A percentile compares a stretch with the other conserved stretches of the same genome.
These are phyloP conservation scores for Orbilia brochopaga DNA, from an alignment of 2,329 filamentous ascomycete species.

Conservation along the genomic window DNA sequence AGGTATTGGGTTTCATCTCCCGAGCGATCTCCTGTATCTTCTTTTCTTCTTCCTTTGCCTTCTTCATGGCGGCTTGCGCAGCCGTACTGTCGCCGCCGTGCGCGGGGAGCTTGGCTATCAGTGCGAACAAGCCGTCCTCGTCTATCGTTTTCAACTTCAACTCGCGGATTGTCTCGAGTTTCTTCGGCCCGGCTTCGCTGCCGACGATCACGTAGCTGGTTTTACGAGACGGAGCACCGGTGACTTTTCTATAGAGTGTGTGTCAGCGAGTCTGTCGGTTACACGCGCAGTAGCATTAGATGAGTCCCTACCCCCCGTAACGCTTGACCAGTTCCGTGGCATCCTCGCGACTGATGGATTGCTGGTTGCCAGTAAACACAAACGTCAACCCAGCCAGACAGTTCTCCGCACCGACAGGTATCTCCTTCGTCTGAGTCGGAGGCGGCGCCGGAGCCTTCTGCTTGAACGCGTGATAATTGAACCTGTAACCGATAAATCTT, in stretches of 20 bases:
- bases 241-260: conserved; percentile 70
- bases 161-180: conserved; percentile 82
- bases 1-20: conserved; percentile 70
- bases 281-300: neutral
- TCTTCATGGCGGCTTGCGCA: conserved; percentile 81
- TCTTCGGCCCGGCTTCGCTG: conserved; percentile 88
- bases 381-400: conserved; percentile 89
- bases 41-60: conserved; percentile 81
- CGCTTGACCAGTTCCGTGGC: conserved; percentile 85
- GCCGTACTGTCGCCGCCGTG: conserved; percentile 87
- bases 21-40: conserved; percentile 79
- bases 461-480: conserved; percentile 73
- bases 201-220: conserved; percentile 94
- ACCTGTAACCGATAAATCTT: conserved; percentile 57
- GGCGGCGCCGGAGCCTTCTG: conserved; percentile 67
- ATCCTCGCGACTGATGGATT: conserved; percentile 81
- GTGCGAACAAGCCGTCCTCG: conserved; percentile 85
- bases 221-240: conserved; percentile 82
- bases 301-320: conserved; percentile 69
- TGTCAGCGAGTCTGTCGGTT: conserved; percentile 12
- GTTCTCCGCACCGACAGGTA: conserved; percentile 84
- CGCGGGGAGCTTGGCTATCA: conserved; percentile 80
- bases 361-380: conserved; percentile 90
- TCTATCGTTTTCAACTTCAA: conserved; percentile 88
- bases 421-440: conserved; percentile 69